Evolutionary conservation across 202 grass and related monocot genomes (phyloP), one percentile per base, ranked within the genome.

Genomic region (Panicum virgatum): DNA sequence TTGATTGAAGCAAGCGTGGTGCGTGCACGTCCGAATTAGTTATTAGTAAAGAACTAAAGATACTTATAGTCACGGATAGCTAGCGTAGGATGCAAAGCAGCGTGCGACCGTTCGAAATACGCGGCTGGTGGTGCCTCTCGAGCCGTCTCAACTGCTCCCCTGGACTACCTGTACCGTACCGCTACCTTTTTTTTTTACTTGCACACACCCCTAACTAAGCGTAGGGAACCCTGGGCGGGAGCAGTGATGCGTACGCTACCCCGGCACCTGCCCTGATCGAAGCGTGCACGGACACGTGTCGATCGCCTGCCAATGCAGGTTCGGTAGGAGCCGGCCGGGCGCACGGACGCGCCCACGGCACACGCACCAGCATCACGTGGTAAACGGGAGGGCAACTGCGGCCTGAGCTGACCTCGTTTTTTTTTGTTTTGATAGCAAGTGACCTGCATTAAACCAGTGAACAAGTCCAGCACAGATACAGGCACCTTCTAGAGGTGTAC

Each of bases 51-150:
- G n/a, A n/a, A n/a, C n/a, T 65, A 65, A 65, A 82, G 37, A 78
- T 65, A 26, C 20, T 65, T 87, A 77, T 82, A 72, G 73, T 62
- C 37, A 46, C 45, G 27, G 65, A 39, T 72, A 73, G 39, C 66
- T 87, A 58, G 57, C 73, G 27, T 81, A 50, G 16, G 16, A 22
- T 32, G 14, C 72, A 56, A 39, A 67, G 20, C 34, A 42, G 3
- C 0, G 19, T 13, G 11, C 7, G 18, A 64, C 20, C 18, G 50
- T 8, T 5, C 0, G 5, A 32, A 13, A 63, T 19, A 20, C 27
- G 0, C 51, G 20, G 12, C 62, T 36, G 30, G 11, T 27, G 32
- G 1, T 7, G 60, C 29, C 29, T 34, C 60, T 9, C 29, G 15
- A 64, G 14, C 7, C 12, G 29, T 14, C 27, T 19, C 60, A 63